Base-by-base conservation (phyloP, 2,329 filamentous ascomycete species). In the Fusarium mundagurra region DNA sequence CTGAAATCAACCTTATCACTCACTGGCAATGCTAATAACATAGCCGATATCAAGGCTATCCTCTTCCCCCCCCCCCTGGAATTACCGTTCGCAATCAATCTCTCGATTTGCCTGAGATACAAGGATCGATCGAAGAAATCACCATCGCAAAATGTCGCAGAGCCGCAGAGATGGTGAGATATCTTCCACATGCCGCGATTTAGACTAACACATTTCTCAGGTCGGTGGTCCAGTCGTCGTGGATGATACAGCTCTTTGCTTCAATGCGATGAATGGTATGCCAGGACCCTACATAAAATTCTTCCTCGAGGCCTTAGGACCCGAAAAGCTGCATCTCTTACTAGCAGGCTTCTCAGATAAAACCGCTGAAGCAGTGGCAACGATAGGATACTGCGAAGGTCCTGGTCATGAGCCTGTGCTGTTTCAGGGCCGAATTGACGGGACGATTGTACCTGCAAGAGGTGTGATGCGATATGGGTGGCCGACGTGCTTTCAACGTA, bases 181-280 rank as follows among this genome's bases (percentile, higher is more conserved):
- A 11, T 14, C 12, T 18, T 8, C 8, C 22, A 0, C 3, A n/a
- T 13, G 9, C 11, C 2, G 7, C 3, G 17, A 20, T 18, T 16
- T 2, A 17, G 3, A 18, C 8, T 58, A 4, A 58, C 39, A 6
- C 5, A 11, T 17, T 4, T 3, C 5, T 3, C 16, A 60, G 57
- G 27, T 31, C 2, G 33, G 44, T 11, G 44, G 57, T 14, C 57
- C 33, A 6, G 57, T 60, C 22, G 43, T 60, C 24, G 34, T 60
- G 2, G 57, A 60, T 24, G 57, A 60, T 16, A 60, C 57, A 29
- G 57, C 57, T 7, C 44, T 60, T 13, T 60, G 57, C 57, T 60
- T 60, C 20, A 60, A 60, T 14, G 57, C 57, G 12, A 60, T 60
- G 24, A 12, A 24, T 12, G 43, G 57, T 8, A 29, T 60, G 43